Conservation (phyloP, 176 grass and related monocot genomes). For the Guadua angustifolia region DNA sequence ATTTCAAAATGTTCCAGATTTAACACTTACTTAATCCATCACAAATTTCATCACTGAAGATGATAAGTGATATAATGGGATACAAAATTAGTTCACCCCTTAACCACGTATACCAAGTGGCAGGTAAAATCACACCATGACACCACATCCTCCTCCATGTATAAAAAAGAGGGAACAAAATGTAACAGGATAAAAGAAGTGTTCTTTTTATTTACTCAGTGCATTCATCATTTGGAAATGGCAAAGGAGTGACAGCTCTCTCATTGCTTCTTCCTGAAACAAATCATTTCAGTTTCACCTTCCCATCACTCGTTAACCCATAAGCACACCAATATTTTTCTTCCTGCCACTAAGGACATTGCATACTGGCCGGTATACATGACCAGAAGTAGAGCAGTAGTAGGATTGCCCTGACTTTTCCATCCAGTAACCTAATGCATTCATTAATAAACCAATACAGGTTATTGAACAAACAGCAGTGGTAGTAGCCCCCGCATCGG, state of each 20-base stretch:
- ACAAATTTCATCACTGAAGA: not conserved
- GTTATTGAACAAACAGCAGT: not conserved
- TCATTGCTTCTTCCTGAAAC: not conserved
- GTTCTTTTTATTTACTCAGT: not conserved
- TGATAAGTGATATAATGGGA: not conserved
- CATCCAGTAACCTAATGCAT: not conserved
- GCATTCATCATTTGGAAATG: not conserved
- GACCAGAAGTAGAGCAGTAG: not conserved
- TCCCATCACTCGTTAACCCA: not conserved
- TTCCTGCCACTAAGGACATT: not conserved
- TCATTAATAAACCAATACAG: not conserved
- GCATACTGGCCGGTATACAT: not conserved
- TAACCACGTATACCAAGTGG: slow-evolving; percentile 14
- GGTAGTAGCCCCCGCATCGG: not conserved
- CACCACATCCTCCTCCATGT: not conserved
- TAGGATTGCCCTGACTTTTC: not conserved
- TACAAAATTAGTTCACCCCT: not conserved
- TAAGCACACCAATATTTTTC: not conserved
- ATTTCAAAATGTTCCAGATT: not conserved
- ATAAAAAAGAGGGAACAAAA: not conserved
- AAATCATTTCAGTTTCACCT: not conserved
- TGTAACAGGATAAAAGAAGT: not conserved
- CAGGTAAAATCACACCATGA: not conserved
- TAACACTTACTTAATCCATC: slow-evolving; percentile 11
- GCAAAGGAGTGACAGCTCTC: not conserved